Evolutionary conservation across 805 yeast genomes (phyloP), one percentile per base, ranked within the genome.

Genomic region (Kodamaea neixiangensis): DNA sequence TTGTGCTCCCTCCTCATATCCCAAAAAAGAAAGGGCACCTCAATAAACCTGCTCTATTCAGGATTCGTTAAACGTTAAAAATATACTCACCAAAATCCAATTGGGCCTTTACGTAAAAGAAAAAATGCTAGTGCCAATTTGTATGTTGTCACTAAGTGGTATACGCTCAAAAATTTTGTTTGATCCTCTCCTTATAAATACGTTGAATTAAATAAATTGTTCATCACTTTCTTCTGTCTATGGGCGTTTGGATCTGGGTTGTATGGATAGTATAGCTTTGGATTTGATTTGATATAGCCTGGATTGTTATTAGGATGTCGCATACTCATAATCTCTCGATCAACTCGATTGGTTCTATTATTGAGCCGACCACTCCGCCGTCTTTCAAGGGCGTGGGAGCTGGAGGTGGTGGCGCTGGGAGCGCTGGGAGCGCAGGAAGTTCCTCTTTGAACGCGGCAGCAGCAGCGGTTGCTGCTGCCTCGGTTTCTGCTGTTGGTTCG

Each of bases 311-410:
- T n/a, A 9, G 38, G 39, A 53, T 53, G 56, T 51, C 57, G 13
- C 59, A 56, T 44, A 53, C 70, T 52, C 77, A 75, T 52, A 77
- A 69, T 53, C 62, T 71, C 47, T 71, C 75, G 41, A 67, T 78
- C 56, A 75, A 76, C 56, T 75, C 78, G 11, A 60, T 73, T 41
- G 63, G 65, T 19, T 77, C 82, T 18, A 52, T 79, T 35, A 69
- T 76, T 21, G 83, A 79, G 56, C 83, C 83, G 7, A 66, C 79
- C 38, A 79, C 83, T 2, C 83, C 83, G 2, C 81, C 82, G 40
- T 44, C 29, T 50, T 17, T 38, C 45, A 11, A 7, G 31, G 25
- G 43, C 20, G 14, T 14, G 19, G 41, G 31, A 13, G 7, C 31
- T 5, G 31, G 31, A 3, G 11, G 31, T 25, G 31, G 31, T 5